A percentile compares a stretch with the other conserved stretches of the same genome.
phyloP scores from a whole-genome alignment of 805 yeast genomes.

The Wickerhamomyces tratensis region DNA sequence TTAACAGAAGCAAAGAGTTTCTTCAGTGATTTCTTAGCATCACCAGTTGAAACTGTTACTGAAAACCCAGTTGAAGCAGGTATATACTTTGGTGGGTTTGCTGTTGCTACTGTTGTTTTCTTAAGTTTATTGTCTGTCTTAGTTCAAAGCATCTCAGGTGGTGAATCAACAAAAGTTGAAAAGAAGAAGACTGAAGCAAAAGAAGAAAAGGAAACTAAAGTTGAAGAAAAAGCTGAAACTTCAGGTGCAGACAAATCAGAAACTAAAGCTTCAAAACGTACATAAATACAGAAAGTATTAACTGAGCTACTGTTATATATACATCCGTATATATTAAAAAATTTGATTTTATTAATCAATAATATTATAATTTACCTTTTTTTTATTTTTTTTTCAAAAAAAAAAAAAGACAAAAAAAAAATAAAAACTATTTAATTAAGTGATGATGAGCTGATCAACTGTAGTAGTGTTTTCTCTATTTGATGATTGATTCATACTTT shows the following conservation, averaged over 20 bases:
- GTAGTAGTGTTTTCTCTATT: too few relatives aligned
- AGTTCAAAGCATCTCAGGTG: constrained; percentile 11
- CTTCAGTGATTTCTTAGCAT: constrained; percentile 28
- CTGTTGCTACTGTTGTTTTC: constrained; percentile 29
- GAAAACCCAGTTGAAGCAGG: constrained; percentile 42
- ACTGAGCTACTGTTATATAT: too few relatives aligned
- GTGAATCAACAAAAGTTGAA: constrained; percentile 9
- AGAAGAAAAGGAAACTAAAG: constrained; percentile 5
- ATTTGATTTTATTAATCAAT: too few relatives aligned
- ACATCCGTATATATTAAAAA: too few relatives aligned
- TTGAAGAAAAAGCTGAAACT: constrained; percentile 1
- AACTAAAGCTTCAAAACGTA: constrained; percentile 2
- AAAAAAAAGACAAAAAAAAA: too few relatives aligned
- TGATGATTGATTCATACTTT: too few relatives aligned
- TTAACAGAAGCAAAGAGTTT: constrained; percentile 21
- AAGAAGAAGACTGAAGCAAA: constrained; percentile 4
- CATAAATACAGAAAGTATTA: neutral
- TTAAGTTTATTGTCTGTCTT: constrained; percentile 34
- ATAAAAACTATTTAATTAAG: too few relatives aligned
- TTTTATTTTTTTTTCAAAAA: too few relatives aligned
- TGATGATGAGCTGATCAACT: too few relatives aligned
- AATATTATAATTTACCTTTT: too few relatives aligned
- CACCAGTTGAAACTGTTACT: constrained; percentile 35
- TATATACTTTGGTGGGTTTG: constrained; percentile 32
- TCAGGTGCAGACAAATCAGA: constrained; percentile 10